A percentile compares a stretch with the other conserved stretches of the same genome.
These are phyloP conservation scores for Endoconidiophora laricicola DNA, from an alignment of 2,329 filamentous ascomycete species.

Conservation along the genomic window DNA sequence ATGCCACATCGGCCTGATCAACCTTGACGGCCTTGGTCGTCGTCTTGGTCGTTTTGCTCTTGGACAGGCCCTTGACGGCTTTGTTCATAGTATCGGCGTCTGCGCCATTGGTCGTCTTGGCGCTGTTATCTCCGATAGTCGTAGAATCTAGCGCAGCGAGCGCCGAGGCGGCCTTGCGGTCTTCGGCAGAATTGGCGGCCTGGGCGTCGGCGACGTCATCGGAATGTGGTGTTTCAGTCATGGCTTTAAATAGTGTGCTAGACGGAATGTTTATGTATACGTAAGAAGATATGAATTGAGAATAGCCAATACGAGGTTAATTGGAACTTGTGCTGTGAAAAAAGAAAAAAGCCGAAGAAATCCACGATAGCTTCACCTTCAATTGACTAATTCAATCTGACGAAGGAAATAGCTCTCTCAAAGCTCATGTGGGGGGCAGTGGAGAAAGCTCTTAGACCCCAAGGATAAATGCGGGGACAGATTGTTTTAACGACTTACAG, in stretches of 20 bases:
- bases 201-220: conserved; percentile 33
- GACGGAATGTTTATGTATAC: too few relatives aligned
- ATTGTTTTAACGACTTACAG: too few relatives aligned
- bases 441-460: too few relatives aligned
- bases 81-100: conserved; percentile 52
- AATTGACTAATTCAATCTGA: too few relatives aligned
- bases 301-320: too few relatives aligned
- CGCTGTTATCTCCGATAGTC: conserved; percentile 21
- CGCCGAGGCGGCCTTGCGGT: conserved; percentile 60
- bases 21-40: conserved; percentile 45
- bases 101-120: conserved; percentile 27
- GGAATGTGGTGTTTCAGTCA: background rate
- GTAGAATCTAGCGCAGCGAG: conserved; percentile 47
- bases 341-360: too few relatives aligned
- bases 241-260: background rate
- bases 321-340: too few relatives aligned
- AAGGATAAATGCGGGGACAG: too few relatives aligned
- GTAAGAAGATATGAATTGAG: too few relatives aligned
- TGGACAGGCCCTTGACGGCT: conserved; percentile 47
- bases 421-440: too few relatives aligned
- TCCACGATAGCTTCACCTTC: too few relatives aligned
- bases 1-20: conserved; percentile 50
- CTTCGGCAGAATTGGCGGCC: conserved; percentile 53
- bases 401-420: too few relatives aligned
- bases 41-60: conserved; percentile 8